Evolutionary conservation across 2,329 filamentous ascomycete genomes (phyloP), one percentile per base, ranked within the genome.

Genomic region (Boeremia exigua): DNA sequence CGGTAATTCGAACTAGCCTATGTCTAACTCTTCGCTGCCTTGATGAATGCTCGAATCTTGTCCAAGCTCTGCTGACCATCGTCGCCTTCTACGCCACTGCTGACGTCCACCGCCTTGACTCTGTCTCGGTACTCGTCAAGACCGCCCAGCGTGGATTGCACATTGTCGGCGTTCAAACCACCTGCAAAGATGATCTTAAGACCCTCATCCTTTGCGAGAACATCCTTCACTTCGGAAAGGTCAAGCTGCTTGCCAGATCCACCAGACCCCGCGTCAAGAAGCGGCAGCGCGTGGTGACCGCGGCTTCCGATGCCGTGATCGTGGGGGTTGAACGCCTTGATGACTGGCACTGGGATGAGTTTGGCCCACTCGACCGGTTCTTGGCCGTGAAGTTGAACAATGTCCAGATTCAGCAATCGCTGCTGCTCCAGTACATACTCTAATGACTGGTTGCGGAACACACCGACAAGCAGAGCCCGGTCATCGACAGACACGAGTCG

Each of bases 331-430:
- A 98, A 99, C 45, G 88, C 90, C 62, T 87, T 88, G 61, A 99
- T 87, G 5, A 99, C 93, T 0, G 95, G 95, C 0, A 97, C 92
- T 1, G 95, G 93, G 44, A 99, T 92, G n/a, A 90, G 78, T 40
- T 79, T 84, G 1, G 93, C 88, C 93, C 94, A 99, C 73, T 99
- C 95, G 4, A 97, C 69, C 2, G 95, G 94, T 73, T 99, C 96
- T 42, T 88, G 84, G 8, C 95, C 96, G 71, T 99, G 95, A 2
- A 99, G 84, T 72, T 99, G 95, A 6, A 99, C 91, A 48, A 96
- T 79, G 72, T 99, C 95, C 38, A 99, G 84, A 40, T 84, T 82
- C 62, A 96, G 87, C 11, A 87, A 81, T 61, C 85, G 85, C 66
- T 96, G 90, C 73, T 94, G 86, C 60, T 88, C 84, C 46, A 98